A percentile compares a stretch with the other conserved stretches of the same genome.
Conservation (phyloP, 805 yeast species). For the Ascoidea rubescens region DNA sequence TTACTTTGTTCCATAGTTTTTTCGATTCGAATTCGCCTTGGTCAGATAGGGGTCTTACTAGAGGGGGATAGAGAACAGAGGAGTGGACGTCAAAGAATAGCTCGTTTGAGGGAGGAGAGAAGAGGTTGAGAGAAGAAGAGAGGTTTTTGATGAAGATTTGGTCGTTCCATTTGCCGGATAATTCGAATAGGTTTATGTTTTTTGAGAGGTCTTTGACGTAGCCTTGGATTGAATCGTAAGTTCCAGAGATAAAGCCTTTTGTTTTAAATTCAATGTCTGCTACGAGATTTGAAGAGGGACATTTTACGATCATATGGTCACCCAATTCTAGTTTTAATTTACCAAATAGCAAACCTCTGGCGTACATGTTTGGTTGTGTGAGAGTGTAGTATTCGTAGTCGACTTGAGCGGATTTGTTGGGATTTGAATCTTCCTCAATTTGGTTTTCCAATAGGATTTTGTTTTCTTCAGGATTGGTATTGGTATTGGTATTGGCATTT, state of each 20-base stretch:
- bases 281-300: conserved; percentile 39
- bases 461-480: conserved; percentile 23
- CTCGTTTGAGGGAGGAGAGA: conserved; percentile 28
- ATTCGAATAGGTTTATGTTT: conserved; percentile 45
- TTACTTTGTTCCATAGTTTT: conserved; percentile 69
- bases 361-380: conserved; percentile 94
- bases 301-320: conserved; percentile 71
- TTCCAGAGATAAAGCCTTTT: conserved; percentile 87
- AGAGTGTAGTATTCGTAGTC: conserved; percentile 53
- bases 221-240: conserved; percentile 84
- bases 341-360: conserved; percentile 87
- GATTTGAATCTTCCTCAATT: too few relatives aligned
- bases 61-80: conserved; percentile 43
- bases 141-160: conserved; percentile 53
- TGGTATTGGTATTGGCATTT: too few relatives aligned
- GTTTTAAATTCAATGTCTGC: conserved; percentile 90
- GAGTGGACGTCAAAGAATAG: conserved; percentile 48
- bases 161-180: conserved; percentile 92
- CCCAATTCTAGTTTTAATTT: conserved; percentile 83
- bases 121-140: conserved; percentile 24
- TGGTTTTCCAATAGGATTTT: not conserved
- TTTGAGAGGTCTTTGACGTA: conserved; percentile 34
- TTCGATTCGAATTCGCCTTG: conserved; percentile 78
- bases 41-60: conserved; percentile 62
- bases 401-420: conserved; percentile 15